Conservation (phyloP, 2,329 filamentous ascomycete genomes). For the Karstenula rhodostoma region DNA sequence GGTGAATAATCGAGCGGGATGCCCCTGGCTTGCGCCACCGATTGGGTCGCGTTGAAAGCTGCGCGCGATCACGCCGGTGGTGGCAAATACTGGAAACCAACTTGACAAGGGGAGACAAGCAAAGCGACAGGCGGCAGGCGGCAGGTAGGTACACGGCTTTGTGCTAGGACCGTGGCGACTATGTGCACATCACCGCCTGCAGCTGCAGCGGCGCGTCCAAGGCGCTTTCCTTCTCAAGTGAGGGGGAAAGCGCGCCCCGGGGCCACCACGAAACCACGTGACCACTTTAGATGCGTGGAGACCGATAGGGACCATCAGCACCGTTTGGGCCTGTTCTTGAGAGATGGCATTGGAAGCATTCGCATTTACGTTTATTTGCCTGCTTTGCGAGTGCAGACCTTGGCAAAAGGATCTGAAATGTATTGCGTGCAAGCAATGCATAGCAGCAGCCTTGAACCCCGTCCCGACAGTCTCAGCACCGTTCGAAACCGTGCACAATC, state of each 20-base stretch:
- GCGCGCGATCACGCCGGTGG: conserved; percentile 36
- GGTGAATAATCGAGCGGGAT: conserved; percentile 31
- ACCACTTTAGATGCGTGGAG: conserved; percentile 20
- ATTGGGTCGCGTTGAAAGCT: conserved; percentile 33
- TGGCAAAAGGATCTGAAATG: background rate
- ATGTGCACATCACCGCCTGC: conserved; percentile 14
- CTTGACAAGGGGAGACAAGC: conserved; percentile 1
- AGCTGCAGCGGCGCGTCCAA: background rate
- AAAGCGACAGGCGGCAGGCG: too few relatives aligned
- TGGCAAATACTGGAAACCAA: conserved; percentile 33
- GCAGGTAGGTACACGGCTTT: conserved; percentile 11
- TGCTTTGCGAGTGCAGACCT: too few relatives aligned
- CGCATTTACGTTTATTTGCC: too few relatives aligned
- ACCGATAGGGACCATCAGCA: background rate
- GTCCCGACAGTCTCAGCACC: too few relatives aligned
- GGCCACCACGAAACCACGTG: conserved; percentile 17
- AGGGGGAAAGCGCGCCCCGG: conserved; percentile 11
- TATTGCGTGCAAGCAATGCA: background rate
- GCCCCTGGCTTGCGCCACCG: conserved; percentile 32
- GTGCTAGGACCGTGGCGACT: conserved; percentile 3
- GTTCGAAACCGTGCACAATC: too few relatives aligned
- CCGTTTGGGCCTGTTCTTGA: background rate
- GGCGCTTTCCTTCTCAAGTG: background rate
- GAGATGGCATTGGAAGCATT: too few relatives aligned
- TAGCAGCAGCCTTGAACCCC: background rate